These are phyloP conservation scores for Talaromyces sp. DNA, from an alignment of 2,329 filamentous ascomycete genomes.

Conservation along the genomic window DNA sequence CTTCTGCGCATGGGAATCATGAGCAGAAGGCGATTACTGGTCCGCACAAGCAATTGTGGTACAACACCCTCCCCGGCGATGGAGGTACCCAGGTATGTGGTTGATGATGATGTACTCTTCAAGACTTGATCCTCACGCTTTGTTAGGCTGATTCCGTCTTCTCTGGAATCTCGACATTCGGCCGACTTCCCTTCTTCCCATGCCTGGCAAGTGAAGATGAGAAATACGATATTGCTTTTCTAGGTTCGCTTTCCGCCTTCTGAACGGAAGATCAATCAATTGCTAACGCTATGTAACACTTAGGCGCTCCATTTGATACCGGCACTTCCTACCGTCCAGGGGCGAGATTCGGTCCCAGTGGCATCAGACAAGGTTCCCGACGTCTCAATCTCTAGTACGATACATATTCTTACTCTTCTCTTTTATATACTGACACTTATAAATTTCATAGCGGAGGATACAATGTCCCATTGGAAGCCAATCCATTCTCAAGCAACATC, in stretches of 20 bases:
- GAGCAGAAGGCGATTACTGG: conserved; percentile 59
- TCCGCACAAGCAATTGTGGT: conserved; percentile 72
- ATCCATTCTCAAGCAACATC: conserved; percentile 77
- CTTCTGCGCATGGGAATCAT: conserved; percentile 55
- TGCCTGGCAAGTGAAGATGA: conserved; percentile 66
- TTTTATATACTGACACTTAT: not conserved
- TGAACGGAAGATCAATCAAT: not conserved
- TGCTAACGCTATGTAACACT: not conserved
- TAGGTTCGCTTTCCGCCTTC: conserved; percentile 49
- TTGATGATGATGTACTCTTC: not conserved
- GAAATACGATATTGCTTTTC: conserved; percentile 79
- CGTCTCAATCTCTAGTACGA: conserved; percentile 81
- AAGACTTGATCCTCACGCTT: not conserved
- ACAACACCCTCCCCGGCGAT: conserved; percentile 75
- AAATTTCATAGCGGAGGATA: conserved; percentile 66
- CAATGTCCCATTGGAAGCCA: conserved; percentile 73
- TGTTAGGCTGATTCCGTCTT: conserved; percentile 76
- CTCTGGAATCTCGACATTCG: conserved; percentile 82
- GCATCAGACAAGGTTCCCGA: conserved; percentile 80
- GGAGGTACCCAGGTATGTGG: conserved; percentile 68
- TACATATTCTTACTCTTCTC: not conserved
- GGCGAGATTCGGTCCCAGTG: conserved; percentile 76
- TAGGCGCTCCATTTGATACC: conserved; percentile 77
- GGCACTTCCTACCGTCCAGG: conserved; percentile 80
- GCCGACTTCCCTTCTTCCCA: conserved; percentile 69